Evolutionary conservation across 2,329 filamentous ascomycete species (phyloP), one percentile per base, ranked within the genome.

Genomic region (Fusarium pseudocircinatum): DNA sequence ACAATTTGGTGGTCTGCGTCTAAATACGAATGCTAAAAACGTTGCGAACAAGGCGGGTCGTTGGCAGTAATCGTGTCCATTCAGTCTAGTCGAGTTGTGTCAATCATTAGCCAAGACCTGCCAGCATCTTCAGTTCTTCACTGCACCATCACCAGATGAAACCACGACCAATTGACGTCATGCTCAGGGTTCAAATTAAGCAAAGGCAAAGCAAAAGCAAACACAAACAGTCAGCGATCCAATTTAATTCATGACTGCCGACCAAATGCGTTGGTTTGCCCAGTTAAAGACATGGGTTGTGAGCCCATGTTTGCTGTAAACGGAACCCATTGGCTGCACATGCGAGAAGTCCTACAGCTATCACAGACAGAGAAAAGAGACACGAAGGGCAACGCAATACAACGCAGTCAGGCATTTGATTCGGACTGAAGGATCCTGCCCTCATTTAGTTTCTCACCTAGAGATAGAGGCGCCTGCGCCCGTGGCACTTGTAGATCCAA

Each of bases 391-490:
- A 57, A 57, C 43, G 47, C 56, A 59, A 58, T 16, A 22, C 32
- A 36, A 63, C 34, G 36, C 26, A 43, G 28, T 72, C 59, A 69
- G 59, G 46, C 67, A 61, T 65, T 72, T 59, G 60, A 72, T 60
- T 46, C 46, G 60, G 18, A 57, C 42, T 34, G 26, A 36, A 67
- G 43, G 62, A 40, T 61, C 50, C 60, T 64, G 43, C 43, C 42
- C 49, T 67, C 47, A 49, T 44, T 61, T 60, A 26, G 39, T 54
- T 60, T 71, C 63, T 72, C 42, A 59, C 58, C 63, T 15, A 56
- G 49, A 58, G 53, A 44, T 37, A 67, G 57, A 60, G 59, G 71
- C 68, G 72, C 72, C 72, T 74, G 66, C 72, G 64, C 43, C 39
- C 24, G 64, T 69, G 60, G 26, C 63, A 69, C 63, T 43, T 43